A percentile compares a stretch with the other conserved stretches of the same genome.
These are phyloP conservation scores for Ophiocordyceps sinensis DNA, from an alignment of 2,329 filamentous ascomycete species.

Conservation along the genomic window DNA sequence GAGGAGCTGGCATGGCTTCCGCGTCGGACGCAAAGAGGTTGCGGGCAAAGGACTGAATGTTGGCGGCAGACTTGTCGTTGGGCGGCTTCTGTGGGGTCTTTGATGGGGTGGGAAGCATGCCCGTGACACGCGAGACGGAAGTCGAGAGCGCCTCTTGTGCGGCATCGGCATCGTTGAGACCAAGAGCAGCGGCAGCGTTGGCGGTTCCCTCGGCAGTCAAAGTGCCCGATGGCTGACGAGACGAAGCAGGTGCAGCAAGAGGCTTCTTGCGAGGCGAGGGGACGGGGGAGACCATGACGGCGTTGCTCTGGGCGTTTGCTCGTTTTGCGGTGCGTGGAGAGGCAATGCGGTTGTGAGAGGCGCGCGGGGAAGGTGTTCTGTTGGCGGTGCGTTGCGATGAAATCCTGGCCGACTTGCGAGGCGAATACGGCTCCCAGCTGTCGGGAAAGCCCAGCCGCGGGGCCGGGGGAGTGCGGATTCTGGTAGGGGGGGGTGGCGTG, in stretches of 20 bases:
- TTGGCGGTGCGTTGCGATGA: slow-evolving; percentile 36
- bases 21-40: slow-evolving; percentile 48
- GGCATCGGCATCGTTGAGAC: slow-evolving; percentile 14
- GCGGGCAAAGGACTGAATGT: slow-evolving; percentile 40
- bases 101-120: slow-evolving; percentile 61
- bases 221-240: slow-evolving; percentile 29
- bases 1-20: slow-evolving; percentile 43
- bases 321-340: slow-evolving; percentile 20
- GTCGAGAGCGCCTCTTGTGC: slow-evolving; percentile 12
- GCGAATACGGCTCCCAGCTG: slow-evolving; percentile 57
- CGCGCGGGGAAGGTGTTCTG: slow-evolving; percentile 41
- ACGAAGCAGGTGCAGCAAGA: slow-evolving; percentile 29
- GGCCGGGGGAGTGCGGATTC: slow-evolving; percentile 51
- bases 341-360: slow-evolving; percentile 17
- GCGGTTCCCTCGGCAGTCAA: slow-evolving; percentile 28
- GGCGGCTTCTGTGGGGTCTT: slow-evolving; percentile 61
- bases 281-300: slow-evolving; percentile 26
- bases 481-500: slow-evolving; percentile 46
- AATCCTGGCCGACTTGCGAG: slow-evolving; percentile 54
- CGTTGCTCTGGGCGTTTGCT: slow-evolving; percentile 10
- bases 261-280: slow-evolving; percentile 37
- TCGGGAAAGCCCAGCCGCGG: slow-evolving; percentile 55
- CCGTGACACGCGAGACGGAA: slow-evolving; percentile 20
- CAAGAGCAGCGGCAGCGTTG: slow-evolving; percentile 27
- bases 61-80: slow-evolving; percentile 32